Base-by-base conservation (phyloP, 306 rosid genomes). In the Alnus rubra region DNA sequence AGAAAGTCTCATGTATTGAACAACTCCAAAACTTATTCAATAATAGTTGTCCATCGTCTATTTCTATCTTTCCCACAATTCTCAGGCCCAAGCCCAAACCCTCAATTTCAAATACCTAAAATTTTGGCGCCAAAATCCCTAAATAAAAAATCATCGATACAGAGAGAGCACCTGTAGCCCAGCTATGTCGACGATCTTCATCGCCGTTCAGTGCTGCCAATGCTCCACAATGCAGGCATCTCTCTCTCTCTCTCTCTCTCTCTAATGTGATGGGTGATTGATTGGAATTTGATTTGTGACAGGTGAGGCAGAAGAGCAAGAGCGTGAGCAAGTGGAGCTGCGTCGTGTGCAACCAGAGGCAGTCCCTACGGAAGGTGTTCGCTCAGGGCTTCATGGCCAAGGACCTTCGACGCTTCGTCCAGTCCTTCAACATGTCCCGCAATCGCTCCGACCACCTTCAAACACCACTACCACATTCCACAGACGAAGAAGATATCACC, bases 141-240 rank as follows among this genome's bases (percentile, higher is more conserved):
- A 78, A 60, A 74, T 0, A 1, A 35, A 74, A 39, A 31, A 10
- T 30, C 64, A 59, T 45, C 18, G 75, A 15, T 30, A 42, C 7
- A 19, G 39, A 9, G 53, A 9, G 76, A 74, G 9, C 56, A 49
- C 0, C 19, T 14, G 39, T 13, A 30, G 19, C 1, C 9, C 71
- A 42, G 18, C 77, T 28, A 90, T 87, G 94, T 55, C 91, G 37
- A 82, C 85, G 58, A 48, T 89, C 85, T 94, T 92, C 90, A 84
- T 89, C 59, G 94, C 97, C 58, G 92, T 94, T 30, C 91, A 88
- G 69, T 94, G 98, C 86, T 89, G 83, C 87, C 89, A 92, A 54
- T 94, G 97, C 92, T 88, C 89, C 84, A 89, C 93, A 80, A 90
- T 92, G 98, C 97, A 92, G 96, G 97, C 2, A 84, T 73, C 67